Percentiles rank a stretch among this genome's conserved stretches.
Evolutionary conservation across 2,329 filamentous ascomycete species (phyloP).

Genomic region (Xylaria sp.): DNA sequence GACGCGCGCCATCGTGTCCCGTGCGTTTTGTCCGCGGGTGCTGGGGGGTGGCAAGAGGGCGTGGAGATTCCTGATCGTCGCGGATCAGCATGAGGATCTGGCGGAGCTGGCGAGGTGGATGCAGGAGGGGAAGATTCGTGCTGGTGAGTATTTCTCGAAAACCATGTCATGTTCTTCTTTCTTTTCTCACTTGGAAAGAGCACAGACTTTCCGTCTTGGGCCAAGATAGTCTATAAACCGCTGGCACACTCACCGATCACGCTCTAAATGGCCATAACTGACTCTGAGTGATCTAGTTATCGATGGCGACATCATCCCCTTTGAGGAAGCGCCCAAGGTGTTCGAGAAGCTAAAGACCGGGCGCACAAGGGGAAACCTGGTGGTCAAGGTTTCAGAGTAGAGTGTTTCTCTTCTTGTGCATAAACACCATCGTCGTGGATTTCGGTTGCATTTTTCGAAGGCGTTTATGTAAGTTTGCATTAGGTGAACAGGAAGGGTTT

Average conservation of each 20-base stretch:
- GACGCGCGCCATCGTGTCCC: slow-evolving; percentile 36
- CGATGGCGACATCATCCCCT: slow-evolving; percentile 61
- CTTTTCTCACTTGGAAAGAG: no score
- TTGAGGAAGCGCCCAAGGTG: slow-evolving; percentile 66
- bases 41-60: slow-evolving; percentile 55
- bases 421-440: background rate
- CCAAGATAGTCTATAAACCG: no score
- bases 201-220: no score
- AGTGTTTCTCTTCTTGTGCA: background rate
- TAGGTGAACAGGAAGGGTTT: background rate
- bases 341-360: slow-evolving; percentile 67
- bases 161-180: no score
- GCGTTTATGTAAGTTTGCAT: background rate
- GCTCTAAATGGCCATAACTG: no score
- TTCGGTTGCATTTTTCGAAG: background rate
- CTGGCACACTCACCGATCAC: no score
- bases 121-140: slow-evolving; percentile 65
- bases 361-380: slow-evolving; percentile 67
- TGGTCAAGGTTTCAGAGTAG: slow-evolving; percentile 50
- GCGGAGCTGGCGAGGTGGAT: slow-evolving; percentile 64
- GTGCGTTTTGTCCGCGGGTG: slow-evolving; percentile 47
- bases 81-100: slow-evolving; percentile 55
- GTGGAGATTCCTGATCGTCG: slow-evolving; percentile 52
- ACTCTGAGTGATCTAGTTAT: slow-evolving; percentile 49
- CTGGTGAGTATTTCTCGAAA: slow-evolving; percentile 37